These are phyloP conservation scores for Salinomyces thailandicus DNA, from an alignment of 2,329 filamentous ascomycete species.

Conservation along the genomic window DNA sequence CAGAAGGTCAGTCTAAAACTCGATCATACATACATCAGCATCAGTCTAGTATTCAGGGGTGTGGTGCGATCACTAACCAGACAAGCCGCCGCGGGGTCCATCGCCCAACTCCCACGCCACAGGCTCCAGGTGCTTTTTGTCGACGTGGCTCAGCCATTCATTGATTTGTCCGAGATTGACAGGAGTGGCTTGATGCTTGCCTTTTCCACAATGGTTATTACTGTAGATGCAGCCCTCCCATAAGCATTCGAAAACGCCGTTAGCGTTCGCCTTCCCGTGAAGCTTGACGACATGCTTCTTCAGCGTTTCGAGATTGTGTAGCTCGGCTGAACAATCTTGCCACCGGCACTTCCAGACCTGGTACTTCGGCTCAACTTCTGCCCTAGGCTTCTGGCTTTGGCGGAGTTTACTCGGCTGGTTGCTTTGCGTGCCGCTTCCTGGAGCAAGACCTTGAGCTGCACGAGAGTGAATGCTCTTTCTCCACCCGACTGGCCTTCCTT, in stretches of 20 bases:
- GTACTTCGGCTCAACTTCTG: slow-evolving; percentile 22
- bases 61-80: slow-evolving; percentile 47
- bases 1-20: not conserved
- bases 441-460: slow-evolving; percentile 20
- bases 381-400: not conserved
- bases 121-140: slow-evolving; percentile 41
- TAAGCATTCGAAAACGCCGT: slow-evolving; percentile 33
- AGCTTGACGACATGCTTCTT: slow-evolving; percentile 49
- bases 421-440: slow-evolving; percentile 9
- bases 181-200: slow-evolving; percentile 10
- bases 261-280: slow-evolving; percentile 34
- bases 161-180: slow-evolving; percentile 28
- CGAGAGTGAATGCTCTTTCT: slow-evolving; percentile 37
- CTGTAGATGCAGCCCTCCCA: slow-evolving; percentile 34
- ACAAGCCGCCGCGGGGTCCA: slow-evolving; percentile 44
- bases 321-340: slow-evolving; percentile 45
- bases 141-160: slow-evolving; percentile 43
- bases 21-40: slow-evolving; percentile 4
- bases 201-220: slow-evolving; percentile 13
- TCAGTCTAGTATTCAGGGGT: too few relatives aligned
- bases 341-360: slow-evolving; percentile 49
- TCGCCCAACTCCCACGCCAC: slow-evolving; percentile 51
- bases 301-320: slow-evolving; percentile 52
- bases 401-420: slow-evolving; percentile 3
- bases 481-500: slow-evolving; percentile 41